A percentile compares a stretch with the other conserved stretches of the same genome.
Evolutionary conservation across 2,329 filamentous ascomycete species (phyloP).

Genomic region (Myriangium duriaei): DNA sequence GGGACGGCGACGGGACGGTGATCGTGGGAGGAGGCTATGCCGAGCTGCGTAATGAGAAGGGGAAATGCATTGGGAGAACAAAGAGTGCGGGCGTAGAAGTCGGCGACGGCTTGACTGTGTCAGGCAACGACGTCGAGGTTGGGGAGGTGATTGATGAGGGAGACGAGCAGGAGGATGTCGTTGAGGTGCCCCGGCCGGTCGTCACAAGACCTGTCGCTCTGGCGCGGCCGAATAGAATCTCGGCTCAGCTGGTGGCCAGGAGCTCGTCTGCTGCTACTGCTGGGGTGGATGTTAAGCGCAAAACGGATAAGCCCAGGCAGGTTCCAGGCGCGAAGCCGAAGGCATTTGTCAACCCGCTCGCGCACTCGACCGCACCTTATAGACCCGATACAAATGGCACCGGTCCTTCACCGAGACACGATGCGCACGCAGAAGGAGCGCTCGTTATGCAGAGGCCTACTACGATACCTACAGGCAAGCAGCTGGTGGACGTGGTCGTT

Average conservation of each 20-base stretch:
- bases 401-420: slow-evolving; percentile 50
- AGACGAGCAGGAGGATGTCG: slow-evolving; percentile 38
- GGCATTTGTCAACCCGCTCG: slow-evolving; percentile 49
- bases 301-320: slow-evolving; percentile 20
- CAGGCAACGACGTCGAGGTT: slow-evolving; percentile 57
- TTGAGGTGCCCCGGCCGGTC: slow-evolving; percentile 7
- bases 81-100: slow-evolving; percentile 44
- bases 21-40: slow-evolving; percentile 45
- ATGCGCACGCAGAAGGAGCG: slow-evolving; percentile 46
- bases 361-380: slow-evolving; percentile 24
- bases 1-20: slow-evolving; percentile 61
- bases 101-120: slow-evolving; percentile 49
- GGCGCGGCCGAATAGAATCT: slow-evolving; percentile 12
- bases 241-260: slow-evolving; percentile 17
- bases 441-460: slow-evolving; percentile 54
- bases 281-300: too few species aligned
- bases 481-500: slow-evolving; percentile 59
- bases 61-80: slow-evolving; percentile 49
- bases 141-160: slow-evolving; percentile 47
- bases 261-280: too few species aligned
- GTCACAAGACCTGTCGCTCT: slow-evolving; percentile 1
- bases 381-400: slow-evolving; percentile 31
- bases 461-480: slow-evolving; percentile 45
- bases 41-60: slow-evolving; percentile 48
- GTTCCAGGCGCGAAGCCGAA: slow-evolving; percentile 27